Percentiles rank a stretch among this genome's conserved stretches.
phyloP scores from a whole-genome alignment of 2,329 filamentous ascomycete species.

The Aspergillus quadricinctus region DNA sequence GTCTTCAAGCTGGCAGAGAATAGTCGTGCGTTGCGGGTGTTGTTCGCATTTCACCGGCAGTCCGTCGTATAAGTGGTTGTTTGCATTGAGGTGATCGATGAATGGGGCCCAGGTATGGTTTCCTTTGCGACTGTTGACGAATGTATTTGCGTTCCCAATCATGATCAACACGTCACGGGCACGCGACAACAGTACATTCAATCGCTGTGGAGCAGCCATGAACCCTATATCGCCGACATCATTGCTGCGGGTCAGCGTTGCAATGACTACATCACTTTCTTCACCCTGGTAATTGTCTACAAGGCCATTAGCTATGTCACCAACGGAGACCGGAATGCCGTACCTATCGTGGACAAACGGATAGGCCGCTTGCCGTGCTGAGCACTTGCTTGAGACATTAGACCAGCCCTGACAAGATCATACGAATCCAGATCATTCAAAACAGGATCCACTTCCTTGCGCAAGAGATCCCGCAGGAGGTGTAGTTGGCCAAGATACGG shows the following conservation, averaged over 20 bases:
- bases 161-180: conserved; percentile 64
- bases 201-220: conserved; percentile 59
- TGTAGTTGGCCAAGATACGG: conserved; percentile 68
- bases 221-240: conserved; percentile 63
- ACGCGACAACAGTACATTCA: conserved; percentile 67
- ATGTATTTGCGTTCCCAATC: conserved; percentile 66
- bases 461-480: conserved; percentile 52
- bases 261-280: conserved; percentile 68
- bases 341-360: conserved; percentile 66
- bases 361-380: conserved; percentile 51
- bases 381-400: conserved; percentile 52
- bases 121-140: conserved; percentile 57
- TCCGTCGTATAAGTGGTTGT: conserved; percentile 55
- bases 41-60: conserved; percentile 58
- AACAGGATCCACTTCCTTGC: conserved; percentile 57
- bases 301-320: neutral
- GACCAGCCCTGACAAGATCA: conserved; percentile 59
- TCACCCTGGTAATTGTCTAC: conserved; percentile 76
- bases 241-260: conserved; percentile 65
- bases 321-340: conserved; percentile 17
- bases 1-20: conserved; percentile 50
- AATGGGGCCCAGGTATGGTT: conserved; percentile 55
- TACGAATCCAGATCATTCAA: conserved; percentile 65
- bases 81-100: conserved; percentile 52
- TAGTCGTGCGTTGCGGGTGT: conserved; percentile 49